Evolutionary conservation across 1,284 basidiomycete genomes (phyloP), one percentile per base, ranked within the genome.

Genomic region (Inonotus hispidus): DNA sequence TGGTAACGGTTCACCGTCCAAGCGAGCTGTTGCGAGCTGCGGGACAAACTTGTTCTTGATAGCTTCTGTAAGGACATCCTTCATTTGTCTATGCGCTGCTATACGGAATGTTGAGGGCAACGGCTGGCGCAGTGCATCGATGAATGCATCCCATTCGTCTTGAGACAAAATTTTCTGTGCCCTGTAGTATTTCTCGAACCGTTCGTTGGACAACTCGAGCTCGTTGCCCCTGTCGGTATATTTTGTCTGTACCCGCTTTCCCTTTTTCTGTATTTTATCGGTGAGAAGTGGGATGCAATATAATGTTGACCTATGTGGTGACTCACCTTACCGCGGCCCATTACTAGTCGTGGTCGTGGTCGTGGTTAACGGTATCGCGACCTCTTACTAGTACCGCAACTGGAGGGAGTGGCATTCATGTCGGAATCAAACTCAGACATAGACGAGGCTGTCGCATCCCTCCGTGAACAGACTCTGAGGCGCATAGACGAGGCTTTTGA

Each of bases 61-160:
- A 11, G 82, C 82, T 14, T 82, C 75, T 71, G 91, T 92, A 66
- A 95, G 81, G 4, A 85, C 79, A 37, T 81, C 80, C 6, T 90
- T 90, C 60, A 85, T 85, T 93, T 90, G 83, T 71, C 93, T 81
- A 66, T 87, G 92, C 1, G 93, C 92, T 0, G 95, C 90, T 23
- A 99, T 88, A 47, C 97, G 83, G 74, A 99, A 99, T 0, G 96
- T 98, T 0, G 93, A 96, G 1, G 97, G 97, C 37, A 99, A 76
- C 39, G 92, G 90, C 35, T 79, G 77, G 52, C 85, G 81, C 65
- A 97, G 73, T 0, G 82, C 73, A 7, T 83, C 79, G 69, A 96
- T 75, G 67, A 98, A 93, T 0, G 67, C 58, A 2, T 85, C 81
- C 93, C 94, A 98, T 73, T 98, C 93, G 2, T 81, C 82, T 1